phyloP scores from a whole-genome alignment of 2,329 filamentous ascomycete genomes.

The Fusarium camptoceras region DNA sequence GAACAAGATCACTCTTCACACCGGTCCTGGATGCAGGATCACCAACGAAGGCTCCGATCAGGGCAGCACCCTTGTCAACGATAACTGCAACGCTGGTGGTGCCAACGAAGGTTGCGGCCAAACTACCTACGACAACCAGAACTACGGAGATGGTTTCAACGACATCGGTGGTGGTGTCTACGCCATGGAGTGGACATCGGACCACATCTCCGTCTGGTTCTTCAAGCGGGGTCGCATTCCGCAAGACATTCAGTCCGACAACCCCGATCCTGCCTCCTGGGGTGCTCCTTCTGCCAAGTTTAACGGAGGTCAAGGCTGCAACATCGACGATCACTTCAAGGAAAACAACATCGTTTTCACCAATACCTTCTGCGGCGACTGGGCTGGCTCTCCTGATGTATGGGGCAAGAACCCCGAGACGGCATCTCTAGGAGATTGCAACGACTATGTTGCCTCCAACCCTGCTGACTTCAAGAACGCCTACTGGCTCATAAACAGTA shows the following conservation, averaged over 20 bases:
- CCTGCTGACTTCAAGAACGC: slow-evolving; percentile 76
- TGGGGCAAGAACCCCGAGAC: slow-evolving; percentile 72
- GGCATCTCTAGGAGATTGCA: slow-evolving; percentile 73
- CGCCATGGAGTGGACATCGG: slow-evolving; percentile 79
- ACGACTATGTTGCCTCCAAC: slow-evolving; percentile 77
- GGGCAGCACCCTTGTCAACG: slow-evolving; percentile 58
- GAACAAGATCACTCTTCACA: slow-evolving; percentile 77
- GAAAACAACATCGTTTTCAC: slow-evolving; percentile 83
- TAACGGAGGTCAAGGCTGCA: slow-evolving; percentile 72
- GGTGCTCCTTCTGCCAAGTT: slow-evolving; percentile 77
- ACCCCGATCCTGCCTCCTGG: slow-evolving; percentile 76
- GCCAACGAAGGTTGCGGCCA: slow-evolving; percentile 71
- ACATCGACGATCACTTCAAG: slow-evolving; percentile 77
- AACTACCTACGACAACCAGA: slow-evolving; percentile 60
- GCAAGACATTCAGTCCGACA: slow-evolving; percentile 67
- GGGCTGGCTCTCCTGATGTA: slow-evolving; percentile 74
- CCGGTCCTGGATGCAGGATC: slow-evolving; percentile 69
- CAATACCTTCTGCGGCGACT: slow-evolving; percentile 88
- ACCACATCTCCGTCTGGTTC: slow-evolving; percentile 82
- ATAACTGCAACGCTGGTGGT: slow-evolving; percentile 67
- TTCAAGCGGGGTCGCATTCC: slow-evolving; percentile 77
- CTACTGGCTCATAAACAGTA: slow-evolving; percentile 81
- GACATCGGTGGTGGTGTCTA: slow-evolving; percentile 75
- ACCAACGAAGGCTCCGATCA: slow-evolving; percentile 59
- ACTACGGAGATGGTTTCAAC: slow-evolving; percentile 80